Evolutionary conservation across 176 grass and related monocot genomes (phyloP).

Genomic region (Coix lacrymajobi): DNA sequence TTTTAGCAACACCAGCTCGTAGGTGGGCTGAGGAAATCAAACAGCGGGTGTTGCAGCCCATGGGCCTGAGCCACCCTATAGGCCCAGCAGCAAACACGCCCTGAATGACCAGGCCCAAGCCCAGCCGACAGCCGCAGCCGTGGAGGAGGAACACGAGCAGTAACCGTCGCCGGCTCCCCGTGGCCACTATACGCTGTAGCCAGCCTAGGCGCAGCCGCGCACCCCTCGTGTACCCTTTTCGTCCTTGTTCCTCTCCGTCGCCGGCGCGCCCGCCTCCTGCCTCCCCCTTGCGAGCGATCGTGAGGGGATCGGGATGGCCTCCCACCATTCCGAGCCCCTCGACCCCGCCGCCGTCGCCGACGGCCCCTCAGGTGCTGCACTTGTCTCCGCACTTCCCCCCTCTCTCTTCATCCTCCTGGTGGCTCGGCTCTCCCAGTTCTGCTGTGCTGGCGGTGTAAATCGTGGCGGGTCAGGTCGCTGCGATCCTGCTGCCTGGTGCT

Average conservation of each 20-base stretch:
- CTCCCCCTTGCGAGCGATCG: conserved; percentile 17
- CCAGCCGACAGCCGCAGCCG: not conserved
- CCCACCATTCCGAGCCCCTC: conserved; percentile 30
- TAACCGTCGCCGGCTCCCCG: conserved; percentile 10
- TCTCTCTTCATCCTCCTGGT: not conserved
- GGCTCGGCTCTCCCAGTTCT: not conserved
- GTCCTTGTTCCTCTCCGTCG: not conserved
- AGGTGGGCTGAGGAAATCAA: too few relatives aligned
- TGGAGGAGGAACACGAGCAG: not conserved
- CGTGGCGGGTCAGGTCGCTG: not conserved
- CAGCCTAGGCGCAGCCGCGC: not conserved
- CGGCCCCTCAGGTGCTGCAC: not conserved
- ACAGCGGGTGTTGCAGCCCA: too few relatives aligned
- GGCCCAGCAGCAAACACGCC: too few relatives aligned
- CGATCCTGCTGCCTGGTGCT: not conserved
- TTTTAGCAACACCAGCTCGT: too few relatives aligned
- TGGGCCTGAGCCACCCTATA: too few relatives aligned
- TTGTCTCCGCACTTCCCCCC: not conserved
- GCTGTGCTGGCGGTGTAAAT: not conserved
- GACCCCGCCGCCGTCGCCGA: not conserved
- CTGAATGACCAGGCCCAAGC: not conserved
- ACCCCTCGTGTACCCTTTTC: not conserved
- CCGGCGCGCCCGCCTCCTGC: conserved; percentile 48
- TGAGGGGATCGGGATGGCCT: conserved; percentile 38
- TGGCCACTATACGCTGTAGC: not conserved